Evolutionary conservation across 2,329 filamentous ascomycete genomes (phyloP).

Genomic region (Alternaria solani): DNA sequence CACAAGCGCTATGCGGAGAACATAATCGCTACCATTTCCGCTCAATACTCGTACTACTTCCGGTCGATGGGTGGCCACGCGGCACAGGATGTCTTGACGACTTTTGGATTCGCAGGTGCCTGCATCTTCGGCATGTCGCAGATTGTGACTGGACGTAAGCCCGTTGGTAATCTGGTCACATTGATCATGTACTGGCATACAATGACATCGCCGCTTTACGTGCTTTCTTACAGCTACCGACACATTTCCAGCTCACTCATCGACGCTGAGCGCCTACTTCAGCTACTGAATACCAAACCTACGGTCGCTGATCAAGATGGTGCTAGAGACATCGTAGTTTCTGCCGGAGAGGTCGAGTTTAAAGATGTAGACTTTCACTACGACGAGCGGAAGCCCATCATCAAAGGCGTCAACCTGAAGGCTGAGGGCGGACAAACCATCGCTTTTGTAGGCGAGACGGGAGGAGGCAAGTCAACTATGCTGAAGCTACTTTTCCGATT

Average conservation of each 20-base stretch:
- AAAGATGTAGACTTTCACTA: constrained; percentile 65
- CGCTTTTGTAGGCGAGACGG: constrained; percentile 69
- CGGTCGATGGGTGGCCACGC: constrained; percentile 46
- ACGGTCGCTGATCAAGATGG: constrained; percentile 58
- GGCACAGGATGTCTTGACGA: constrained; percentile 58
- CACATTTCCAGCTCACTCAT: constrained; percentile 64
- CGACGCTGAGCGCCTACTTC: constrained; percentile 69
- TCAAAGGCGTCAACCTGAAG: constrained; percentile 60
- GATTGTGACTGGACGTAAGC: constrained; percentile 58
- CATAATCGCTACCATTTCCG: constrained; percentile 49
- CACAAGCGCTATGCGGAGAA: constrained; percentile 57
- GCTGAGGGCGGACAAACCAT: constrained; percentile 64
- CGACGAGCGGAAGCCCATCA: constrained; percentile 60
- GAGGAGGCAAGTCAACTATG: constrained; percentile 69
- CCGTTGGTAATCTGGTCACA: constrained; percentile 70
- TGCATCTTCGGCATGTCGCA: constrained; percentile 63
- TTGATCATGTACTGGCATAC: constrained; percentile 70
- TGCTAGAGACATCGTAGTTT: constrained; percentile 53
- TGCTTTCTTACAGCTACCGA: constrained; percentile 60
- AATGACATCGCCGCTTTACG: constrained; percentile 58
- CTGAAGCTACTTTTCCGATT: constrained; percentile 68
- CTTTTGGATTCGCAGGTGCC: constrained; percentile 58
- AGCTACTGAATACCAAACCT: constrained; percentile 66
- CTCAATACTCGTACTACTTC: constrained; percentile 45
- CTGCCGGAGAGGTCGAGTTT: constrained; percentile 62